These are phyloP conservation scores for Pleurostoma richardsiae DNA, from an alignment of 2,329 filamentous ascomycete species.

Conservation along the genomic window DNA sequence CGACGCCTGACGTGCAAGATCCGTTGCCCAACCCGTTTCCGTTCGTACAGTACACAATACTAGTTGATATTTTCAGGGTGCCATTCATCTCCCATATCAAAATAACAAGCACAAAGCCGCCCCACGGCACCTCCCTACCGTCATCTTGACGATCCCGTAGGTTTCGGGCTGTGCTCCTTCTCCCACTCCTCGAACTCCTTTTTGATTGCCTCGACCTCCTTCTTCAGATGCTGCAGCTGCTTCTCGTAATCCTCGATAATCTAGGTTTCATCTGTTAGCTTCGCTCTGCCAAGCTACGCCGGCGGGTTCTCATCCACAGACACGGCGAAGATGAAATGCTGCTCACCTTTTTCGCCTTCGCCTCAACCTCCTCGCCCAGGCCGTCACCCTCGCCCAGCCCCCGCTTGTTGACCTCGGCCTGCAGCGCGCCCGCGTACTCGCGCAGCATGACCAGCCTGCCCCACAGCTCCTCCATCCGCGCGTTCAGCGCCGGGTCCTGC, in stretches of 20 bases:
- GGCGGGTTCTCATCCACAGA: neutral
- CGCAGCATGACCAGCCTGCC: conserved; percentile 71
- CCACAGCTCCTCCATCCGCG: conserved; percentile 81
- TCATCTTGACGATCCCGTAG: neutral
- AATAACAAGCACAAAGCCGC: too few relatives aligned
- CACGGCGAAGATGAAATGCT: neutral
- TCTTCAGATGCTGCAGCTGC: conserved; percentile 71
- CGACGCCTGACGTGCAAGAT: too few relatives aligned
- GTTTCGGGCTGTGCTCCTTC: conserved; percentile 33
- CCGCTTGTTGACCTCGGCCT: conserved; percentile 68
- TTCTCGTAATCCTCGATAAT: conserved; percentile 78
- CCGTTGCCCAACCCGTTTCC: too few relatives aligned
- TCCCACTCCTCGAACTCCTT: conserved; percentile 53
- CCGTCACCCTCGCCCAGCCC: conserved; percentile 50
- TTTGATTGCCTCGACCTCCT: conserved; percentile 61
- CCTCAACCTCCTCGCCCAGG: conserved; percentile 65
- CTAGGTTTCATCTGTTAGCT: conserved; percentile 32
- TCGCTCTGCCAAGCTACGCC: neutral
- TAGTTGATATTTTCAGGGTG: too few relatives aligned
- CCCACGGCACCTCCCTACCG: too few relatives aligned
- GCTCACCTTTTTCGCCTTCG: conserved; percentile 68
- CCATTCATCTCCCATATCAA: too few relatives aligned
- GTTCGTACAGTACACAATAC: too few relatives aligned
- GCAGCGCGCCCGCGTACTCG: conserved; percentile 67
- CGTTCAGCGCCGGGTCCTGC: conserved; percentile 69